These are phyloP conservation scores for Solanum infundibuliforme DNA, from an alignment of 257 asterid species.

Conservation along the genomic window DNA sequence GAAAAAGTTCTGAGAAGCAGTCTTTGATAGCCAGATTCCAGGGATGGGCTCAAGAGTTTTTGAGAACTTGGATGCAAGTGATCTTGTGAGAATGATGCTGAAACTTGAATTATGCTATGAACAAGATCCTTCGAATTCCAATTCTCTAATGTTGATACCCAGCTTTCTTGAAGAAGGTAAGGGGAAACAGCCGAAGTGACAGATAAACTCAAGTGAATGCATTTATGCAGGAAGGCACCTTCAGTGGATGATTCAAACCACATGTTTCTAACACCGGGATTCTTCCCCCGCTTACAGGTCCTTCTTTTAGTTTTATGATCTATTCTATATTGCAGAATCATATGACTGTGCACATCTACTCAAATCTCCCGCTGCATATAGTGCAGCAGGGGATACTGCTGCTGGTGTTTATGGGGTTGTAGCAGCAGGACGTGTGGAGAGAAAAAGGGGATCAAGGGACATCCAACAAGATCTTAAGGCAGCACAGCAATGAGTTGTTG, in stretches of 20 bases:
- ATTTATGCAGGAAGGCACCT: conserved; percentile 65
- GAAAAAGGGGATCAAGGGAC: conserved; percentile 33
- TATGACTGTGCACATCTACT: too few species aligned
- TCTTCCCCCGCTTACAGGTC: conserved; percentile 82
- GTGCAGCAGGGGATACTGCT: conserved; percentile 59
- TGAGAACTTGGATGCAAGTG: conserved; percentile 46
- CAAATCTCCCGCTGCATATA: conserved; percentile 48
- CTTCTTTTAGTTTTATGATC: background rate
- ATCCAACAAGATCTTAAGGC: conserved; percentile 46
- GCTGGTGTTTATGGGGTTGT: conserved; percentile 59
- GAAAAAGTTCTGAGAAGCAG: conserved; percentile 54
- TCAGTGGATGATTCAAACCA: conserved; percentile 71
- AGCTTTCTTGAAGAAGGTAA: conserved; percentile 66
- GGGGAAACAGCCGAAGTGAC: conserved; percentile 66
- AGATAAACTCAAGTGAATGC: conserved; percentile 21
- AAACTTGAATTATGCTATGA: conserved; percentile 75
- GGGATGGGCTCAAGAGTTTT: conserved; percentile 49
- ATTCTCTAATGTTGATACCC: conserved; percentile 48
- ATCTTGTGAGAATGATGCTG: conserved; percentile 66
- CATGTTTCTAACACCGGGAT: conserved; percentile 60
- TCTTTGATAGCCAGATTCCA: conserved; percentile 42
- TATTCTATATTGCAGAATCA: background rate
- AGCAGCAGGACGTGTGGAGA: conserved; percentile 28
- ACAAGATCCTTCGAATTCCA: conserved; percentile 48
- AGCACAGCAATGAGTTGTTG: conserved; percentile 80